phyloP scores from a whole-genome alignment of 208 protist genomes.

The Sergeia podlipaevii region DNA sequence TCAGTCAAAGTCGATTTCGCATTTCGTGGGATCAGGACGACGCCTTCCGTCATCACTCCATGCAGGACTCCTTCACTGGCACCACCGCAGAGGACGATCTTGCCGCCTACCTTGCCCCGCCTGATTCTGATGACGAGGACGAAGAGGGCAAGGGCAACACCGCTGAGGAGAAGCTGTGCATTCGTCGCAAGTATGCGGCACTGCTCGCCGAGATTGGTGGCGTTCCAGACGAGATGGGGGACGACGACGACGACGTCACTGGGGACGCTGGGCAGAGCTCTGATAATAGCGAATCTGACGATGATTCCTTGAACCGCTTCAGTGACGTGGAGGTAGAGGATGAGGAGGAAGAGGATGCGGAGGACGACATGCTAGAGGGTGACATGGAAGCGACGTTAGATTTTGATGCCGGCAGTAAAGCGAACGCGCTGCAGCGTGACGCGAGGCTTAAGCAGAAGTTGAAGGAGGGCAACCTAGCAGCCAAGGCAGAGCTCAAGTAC shows the following conservation, averaged over 20 bases:
- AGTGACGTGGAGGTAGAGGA: constrained; percentile 68
- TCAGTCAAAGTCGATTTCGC: constrained; percentile 85
- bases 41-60: constrained; percentile 72
- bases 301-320: constrained; percentile 77
- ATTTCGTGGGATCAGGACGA: constrained; percentile 94
- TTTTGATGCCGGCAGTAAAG: constrained; percentile 75
- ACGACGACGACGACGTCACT: constrained; percentile 16
- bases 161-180: constrained; percentile 38
- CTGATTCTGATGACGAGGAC: constrained; percentile 76
- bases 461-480: constrained; percentile 52
- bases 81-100: constrained; percentile 87
- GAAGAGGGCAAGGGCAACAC: constrained; percentile 4
- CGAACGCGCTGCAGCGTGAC: constrained; percentile 65
- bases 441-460: constrained; percentile 54
- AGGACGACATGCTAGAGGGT: constrained; percentile 19
- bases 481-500: constrained; percentile 82
- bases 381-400: constrained; percentile 83
- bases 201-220: constrained; percentile 84
- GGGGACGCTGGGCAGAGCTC: constrained; percentile 17
- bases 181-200: constrained; percentile 80
- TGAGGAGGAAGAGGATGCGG: constrained; percentile 13
- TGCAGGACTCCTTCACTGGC: constrained; percentile 84
- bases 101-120: constrained; percentile 83
- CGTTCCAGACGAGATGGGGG: constrained; percentile 33
- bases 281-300: constrained; percentile 30